Conservation (phyloP, 2,329 filamentous ascomycete species). For the Phaeophleospora eucalypticola region DNA sequence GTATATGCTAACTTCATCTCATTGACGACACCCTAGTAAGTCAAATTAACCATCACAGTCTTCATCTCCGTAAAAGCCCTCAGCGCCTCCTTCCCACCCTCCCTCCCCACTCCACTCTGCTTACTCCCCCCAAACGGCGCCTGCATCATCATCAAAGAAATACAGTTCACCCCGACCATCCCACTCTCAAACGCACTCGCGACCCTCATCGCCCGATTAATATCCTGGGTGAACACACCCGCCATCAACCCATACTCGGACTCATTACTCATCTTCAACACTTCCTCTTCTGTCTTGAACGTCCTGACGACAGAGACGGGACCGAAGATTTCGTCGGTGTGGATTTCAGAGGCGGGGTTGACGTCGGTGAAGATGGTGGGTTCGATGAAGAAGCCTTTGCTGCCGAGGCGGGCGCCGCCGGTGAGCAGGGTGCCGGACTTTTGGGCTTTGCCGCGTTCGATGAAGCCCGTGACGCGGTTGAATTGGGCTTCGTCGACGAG, state of each 20-base stretch:
- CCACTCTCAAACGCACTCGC: constrained; percentile 55
- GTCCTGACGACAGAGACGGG: constrained; percentile 68
- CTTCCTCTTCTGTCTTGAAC: constrained; percentile 45
- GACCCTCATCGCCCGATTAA: constrained; percentile 44
- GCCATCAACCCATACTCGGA: constrained; percentile 68
- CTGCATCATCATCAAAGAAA: constrained; percentile 25
- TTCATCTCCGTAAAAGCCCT: constrained; percentile 49
- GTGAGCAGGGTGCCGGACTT: constrained; percentile 9
- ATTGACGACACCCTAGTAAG: constrained; percentile 3
- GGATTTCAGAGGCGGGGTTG: constrained; percentile 8
- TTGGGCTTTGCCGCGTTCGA: constrained; percentile 12
- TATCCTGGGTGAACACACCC: constrained; percentile 68
- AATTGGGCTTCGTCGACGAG: constrained; percentile 15
- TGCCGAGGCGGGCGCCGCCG: constrained; percentile 9
- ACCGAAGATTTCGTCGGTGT: constrained; percentile 51
- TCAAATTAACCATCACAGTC: constrained; percentile 20
- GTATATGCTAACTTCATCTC: background rate
- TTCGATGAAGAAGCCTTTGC: constrained; percentile 20
- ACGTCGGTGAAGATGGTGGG: constrained; percentile 13
- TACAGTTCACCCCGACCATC: constrained; percentile 34
- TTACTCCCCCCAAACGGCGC: constrained; percentile 51
- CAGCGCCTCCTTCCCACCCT: constrained; percentile 43
- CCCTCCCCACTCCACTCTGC: constrained; percentile 48
- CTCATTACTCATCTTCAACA: constrained; percentile 25
- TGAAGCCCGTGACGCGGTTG: constrained; percentile 14